Evolutionary conservation across 768 basidiomycete genomes (phyloP).

Genomic region (Agrocybe praecox): DNA sequence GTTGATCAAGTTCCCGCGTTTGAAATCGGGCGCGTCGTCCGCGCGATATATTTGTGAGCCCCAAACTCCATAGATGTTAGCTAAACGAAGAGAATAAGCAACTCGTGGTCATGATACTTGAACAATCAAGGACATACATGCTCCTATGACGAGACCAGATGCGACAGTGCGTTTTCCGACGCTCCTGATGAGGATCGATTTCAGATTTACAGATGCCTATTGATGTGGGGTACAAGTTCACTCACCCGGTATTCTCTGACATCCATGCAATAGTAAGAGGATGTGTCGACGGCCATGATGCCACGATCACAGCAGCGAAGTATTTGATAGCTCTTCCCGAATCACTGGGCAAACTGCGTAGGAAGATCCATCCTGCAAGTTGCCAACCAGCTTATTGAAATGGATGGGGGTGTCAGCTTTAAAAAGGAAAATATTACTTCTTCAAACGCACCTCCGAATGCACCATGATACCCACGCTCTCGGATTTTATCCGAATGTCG

Average conservation of each 20-base stretch:
- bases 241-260: constrained; percentile 38
- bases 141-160: constrained; percentile 36
- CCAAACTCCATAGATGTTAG: constrained; percentile 33
- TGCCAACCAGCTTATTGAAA: constrained; percentile 44
- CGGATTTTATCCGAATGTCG: constrained; percentile 33
- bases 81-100: constrained; percentile 4
- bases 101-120: neutral
- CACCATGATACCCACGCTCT: constrained; percentile 37
- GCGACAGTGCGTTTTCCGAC: constrained; percentile 35
- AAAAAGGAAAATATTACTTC: neutral
- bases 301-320: constrained; percentile 34
- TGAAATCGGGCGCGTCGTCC: constrained; percentile 40
- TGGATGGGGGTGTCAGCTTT: neutral
- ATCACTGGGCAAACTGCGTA: constrained; percentile 29
- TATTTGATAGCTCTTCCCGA: constrained; percentile 33
- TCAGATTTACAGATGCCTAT: neutral
- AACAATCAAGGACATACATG: constrained; percentile 20
- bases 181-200: constrained; percentile 20
- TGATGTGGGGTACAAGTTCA: neutral
- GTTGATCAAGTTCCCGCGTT: constrained; percentile 36
- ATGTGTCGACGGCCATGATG: constrained; percentile 40
- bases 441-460: constrained; percentile 32
- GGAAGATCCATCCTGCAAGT: constrained; percentile 36
- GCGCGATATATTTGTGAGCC: constrained; percentile 40
- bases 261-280: constrained; percentile 43